These are phyloP conservation scores for Arachis monticola DNA, from an alignment of 331 rosid species.

Conservation along the genomic window DNA sequence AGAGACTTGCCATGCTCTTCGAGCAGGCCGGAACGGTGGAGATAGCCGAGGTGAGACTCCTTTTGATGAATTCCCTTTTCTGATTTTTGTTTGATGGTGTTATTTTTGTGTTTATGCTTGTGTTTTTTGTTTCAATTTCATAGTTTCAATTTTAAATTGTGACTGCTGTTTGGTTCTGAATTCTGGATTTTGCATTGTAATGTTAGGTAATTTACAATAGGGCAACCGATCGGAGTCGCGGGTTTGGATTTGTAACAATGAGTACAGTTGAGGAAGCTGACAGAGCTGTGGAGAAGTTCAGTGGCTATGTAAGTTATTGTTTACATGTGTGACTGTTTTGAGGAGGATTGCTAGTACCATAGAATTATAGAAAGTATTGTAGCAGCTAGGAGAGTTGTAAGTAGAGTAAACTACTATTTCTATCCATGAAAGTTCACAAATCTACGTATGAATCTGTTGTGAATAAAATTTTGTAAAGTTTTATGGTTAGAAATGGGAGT, in stretches of 20 bases:
- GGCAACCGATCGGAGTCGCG: slow-evolving; percentile 85
- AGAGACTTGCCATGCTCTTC: slow-evolving; percentile 72
- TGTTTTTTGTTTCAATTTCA: slow-evolving; percentile 9
- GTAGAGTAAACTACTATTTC: slow-evolving; percentile 1
- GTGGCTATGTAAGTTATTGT: slow-evolving; percentile 66
- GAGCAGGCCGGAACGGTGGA: slow-evolving; percentile 83
- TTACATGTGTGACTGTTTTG: background rate
- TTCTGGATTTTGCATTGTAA: slow-evolving; percentile 39
- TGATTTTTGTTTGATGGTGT: background rate
- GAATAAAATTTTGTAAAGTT: no score
- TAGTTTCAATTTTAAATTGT: background rate
- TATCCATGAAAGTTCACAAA: background rate
- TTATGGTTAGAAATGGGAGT: no score
- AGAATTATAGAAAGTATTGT: background rate
- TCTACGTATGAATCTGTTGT: no score
- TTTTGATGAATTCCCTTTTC: background rate
- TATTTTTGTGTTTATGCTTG: background rate
- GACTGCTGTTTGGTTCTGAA: background rate
- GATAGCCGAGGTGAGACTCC: slow-evolving; percentile 74
- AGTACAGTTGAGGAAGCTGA: slow-evolving; percentile 88
- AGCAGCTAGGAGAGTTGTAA: background rate
- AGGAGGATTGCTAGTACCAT: background rate
- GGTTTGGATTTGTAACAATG: slow-evolving; percentile 96
- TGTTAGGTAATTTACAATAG: slow-evolving; percentile 87
- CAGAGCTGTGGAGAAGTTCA: slow-evolving; percentile 71